These are phyloP conservation scores for Leishmania aethiopica DNA, from an alignment of 208 protist genomes.

Conservation along the genomic window DNA sequence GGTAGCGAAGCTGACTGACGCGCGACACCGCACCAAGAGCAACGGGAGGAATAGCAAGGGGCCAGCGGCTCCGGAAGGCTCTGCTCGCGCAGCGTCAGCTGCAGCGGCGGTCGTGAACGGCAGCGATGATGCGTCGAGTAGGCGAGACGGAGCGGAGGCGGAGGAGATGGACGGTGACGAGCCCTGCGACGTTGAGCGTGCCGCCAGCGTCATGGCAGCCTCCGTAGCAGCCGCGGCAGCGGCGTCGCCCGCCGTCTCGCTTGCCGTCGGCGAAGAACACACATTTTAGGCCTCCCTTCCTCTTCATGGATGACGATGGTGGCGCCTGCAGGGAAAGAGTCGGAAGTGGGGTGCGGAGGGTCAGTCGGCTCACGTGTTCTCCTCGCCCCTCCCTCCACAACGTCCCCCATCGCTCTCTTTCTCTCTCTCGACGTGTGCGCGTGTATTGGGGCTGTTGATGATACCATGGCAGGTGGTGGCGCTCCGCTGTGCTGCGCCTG, in stretches of 20 bases:
- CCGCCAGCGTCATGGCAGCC: slow-evolving; percentile 9
- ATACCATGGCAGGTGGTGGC: not conserved
- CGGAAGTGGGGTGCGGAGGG: not conserved
- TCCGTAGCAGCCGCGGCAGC: slow-evolving; percentile 23
- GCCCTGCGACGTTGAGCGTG: not conserved
- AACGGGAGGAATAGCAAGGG: slow-evolving; percentile 1
- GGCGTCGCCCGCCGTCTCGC: not conserved
- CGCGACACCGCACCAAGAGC: slow-evolving; percentile 42
- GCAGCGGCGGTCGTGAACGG: not conserved
- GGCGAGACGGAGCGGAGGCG: not conserved
- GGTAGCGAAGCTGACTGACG: slow-evolving; percentile 56
- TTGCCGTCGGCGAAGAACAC: slow-evolving; percentile 28
- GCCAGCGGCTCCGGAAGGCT: not conserved
- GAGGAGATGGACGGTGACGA: not conserved
- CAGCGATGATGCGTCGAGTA: not conserved
- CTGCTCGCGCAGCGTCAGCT: not conserved
- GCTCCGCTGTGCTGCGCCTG: not conserved
- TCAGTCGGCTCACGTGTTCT: not conserved
- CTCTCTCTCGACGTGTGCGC: not conserved
- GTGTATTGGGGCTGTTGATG: not conserved
- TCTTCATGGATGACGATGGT: not conserved
- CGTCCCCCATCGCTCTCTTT: not conserved
- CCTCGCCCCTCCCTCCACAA: not conserved
- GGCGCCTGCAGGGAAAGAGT: not conserved
- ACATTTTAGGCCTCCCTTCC: slow-evolving; percentile 19